Evolutionary conservation across 2,329 filamentous ascomycete genomes (phyloP).

Genomic region (Lasiodiplodia citricola): DNA sequence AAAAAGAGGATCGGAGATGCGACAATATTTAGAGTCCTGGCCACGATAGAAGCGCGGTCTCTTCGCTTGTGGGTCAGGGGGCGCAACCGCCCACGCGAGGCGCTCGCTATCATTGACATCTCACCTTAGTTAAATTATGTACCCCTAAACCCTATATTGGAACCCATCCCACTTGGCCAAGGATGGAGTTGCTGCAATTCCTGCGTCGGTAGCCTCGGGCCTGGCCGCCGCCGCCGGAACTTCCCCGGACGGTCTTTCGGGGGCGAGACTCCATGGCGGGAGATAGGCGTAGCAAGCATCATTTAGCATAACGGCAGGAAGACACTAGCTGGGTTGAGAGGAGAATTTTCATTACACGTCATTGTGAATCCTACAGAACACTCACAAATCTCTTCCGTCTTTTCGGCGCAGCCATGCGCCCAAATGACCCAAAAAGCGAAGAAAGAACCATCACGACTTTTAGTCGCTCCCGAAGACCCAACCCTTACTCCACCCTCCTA

Average conservation of each 20-base stretch:
- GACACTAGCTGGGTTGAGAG: conserved; percentile 13
- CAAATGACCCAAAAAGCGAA: conserved; percentile 20
- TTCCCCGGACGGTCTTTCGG: not conserved
- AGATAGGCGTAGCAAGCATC: not conserved
- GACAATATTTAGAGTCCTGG: conserved; percentile 15
- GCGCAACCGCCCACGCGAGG: conserved; percentile 15
- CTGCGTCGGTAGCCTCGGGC: not conserved
- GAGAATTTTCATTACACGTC: conserved; percentile 27
- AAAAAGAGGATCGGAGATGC: not conserved
- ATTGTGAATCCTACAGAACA: conserved; percentile 14
- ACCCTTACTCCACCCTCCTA: conserved; percentile 22
- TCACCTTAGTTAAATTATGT: conserved; percentile 25
- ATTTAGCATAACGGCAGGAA: not conserved
- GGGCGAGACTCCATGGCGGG: not conserved
- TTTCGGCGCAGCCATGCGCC: conserved; percentile 5
- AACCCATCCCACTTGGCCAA: not conserved
- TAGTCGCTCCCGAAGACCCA: conserved; percentile 14
- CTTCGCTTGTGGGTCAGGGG: conserved; percentile 21
- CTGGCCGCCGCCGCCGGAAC: not conserved
- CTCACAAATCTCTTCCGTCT: conserved; percentile 8
- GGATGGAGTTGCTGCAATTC: not conserved
- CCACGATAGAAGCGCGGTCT: conserved; percentile 9
- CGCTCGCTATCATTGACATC: conserved; percentile 13
- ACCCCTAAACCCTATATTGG: conserved; percentile 22
- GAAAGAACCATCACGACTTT: conserved; percentile 22